Evolutionary conservation across 2,329 filamentous ascomycete species (phyloP).

Genomic region (Cadophora gregata): DNA sequence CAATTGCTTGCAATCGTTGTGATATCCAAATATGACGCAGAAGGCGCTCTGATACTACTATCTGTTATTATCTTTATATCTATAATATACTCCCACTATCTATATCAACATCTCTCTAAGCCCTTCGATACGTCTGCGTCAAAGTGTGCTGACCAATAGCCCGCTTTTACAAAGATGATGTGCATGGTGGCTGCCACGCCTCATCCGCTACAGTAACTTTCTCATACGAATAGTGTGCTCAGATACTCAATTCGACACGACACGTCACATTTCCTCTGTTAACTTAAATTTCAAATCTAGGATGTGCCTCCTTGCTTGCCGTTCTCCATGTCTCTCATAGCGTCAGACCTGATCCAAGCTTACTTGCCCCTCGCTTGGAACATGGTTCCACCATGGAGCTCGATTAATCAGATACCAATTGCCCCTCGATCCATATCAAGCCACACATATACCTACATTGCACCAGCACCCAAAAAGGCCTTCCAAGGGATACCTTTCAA

Average conservation of each 20-base stretch:
- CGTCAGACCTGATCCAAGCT: constrained; percentile 2
- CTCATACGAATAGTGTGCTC: background rate
- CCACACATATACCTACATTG: background rate
- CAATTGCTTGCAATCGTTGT: background rate
- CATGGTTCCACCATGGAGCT: background rate
- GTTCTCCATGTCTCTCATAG: constrained; percentile 11
- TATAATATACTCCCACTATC: constrained; percentile 6
- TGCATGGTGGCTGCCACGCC: constrained; percentile 4
- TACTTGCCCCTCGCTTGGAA: background rate
- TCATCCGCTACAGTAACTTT: background rate
- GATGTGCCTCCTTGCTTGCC: background rate
- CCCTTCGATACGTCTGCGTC: background rate
- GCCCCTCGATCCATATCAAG: constrained; percentile 12
- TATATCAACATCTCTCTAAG: background rate
- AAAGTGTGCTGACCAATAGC: background rate
- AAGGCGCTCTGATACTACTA: constrained; percentile 11
- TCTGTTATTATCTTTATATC: constrained; percentile 1
- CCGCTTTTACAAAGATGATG: background rate
- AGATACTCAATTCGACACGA: background rate
- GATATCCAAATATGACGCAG: constrained; percentile 17
- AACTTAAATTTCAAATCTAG: background rate
- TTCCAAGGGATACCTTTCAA: background rate
- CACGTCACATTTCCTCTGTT: background rate
- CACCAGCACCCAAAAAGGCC: background rate
- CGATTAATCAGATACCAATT: background rate